A percentile compares a stretch with the other conserved stretches of the same genome.
These are phyloP conservation scores for Podospora tetraspora DNA, from an alignment of 495 filamentous ascomycete species.

Conservation along the genomic window DNA sequence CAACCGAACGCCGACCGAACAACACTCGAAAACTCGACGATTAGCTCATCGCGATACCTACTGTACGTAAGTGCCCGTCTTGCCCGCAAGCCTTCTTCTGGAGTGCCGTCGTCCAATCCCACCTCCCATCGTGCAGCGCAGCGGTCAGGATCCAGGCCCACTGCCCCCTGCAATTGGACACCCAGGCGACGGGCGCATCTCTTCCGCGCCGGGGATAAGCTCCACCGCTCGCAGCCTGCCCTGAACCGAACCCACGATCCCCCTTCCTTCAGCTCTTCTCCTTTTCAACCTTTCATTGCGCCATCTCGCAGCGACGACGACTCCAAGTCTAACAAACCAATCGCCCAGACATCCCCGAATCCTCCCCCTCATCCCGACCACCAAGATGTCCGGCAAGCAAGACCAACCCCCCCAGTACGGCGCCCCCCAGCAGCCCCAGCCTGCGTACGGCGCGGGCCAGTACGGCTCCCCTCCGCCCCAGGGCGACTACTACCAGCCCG, in stretches of 20 bases:
- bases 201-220: neutral
- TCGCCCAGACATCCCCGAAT: neutral
- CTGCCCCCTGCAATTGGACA: neutral
- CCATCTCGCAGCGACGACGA: neutral
- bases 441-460: constrained; percentile 13
- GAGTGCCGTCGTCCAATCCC: neutral
- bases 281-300: neutral
- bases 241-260: neutral
- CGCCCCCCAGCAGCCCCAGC: constrained; percentile 14
- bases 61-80: neutral
- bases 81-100: neutral
- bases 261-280: neutral
- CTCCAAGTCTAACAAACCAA: neutral
- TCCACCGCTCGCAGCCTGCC: neutral
- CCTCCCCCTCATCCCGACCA: neutral
- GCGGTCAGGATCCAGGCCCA: neutral
- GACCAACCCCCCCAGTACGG: constrained; percentile 42
- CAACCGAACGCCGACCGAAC: neutral
- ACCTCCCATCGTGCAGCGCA: neutral
- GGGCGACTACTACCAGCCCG: constrained; percentile 32
- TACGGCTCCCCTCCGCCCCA: constrained; percentile 11
- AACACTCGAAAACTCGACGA: neutral
- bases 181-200: neutral
- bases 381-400: constrained; percentile 36
- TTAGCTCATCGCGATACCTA: neutral